phyloP scores from a whole-genome alignment of 345 rosid genomes.

The Lumnitzera racemosa region DNA sequence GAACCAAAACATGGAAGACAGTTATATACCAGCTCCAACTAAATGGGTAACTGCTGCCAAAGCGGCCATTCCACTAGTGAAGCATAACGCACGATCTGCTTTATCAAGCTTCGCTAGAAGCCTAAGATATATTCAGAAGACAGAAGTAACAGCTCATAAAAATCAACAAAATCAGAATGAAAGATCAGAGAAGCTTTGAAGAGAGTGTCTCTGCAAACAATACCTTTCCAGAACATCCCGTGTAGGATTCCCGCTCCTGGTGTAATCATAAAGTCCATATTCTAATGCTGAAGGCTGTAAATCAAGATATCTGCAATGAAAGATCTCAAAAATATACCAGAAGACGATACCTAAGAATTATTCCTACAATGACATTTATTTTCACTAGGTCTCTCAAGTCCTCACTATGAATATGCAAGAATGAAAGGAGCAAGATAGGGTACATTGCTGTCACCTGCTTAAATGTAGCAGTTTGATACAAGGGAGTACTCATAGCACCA shows the following conservation, averaged over 20 bases:
- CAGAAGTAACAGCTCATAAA: slow-evolving; percentile 1
- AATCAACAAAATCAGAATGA: neutral
- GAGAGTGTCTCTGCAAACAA: neutral
- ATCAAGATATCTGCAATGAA: neutral
- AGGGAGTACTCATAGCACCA: slow-evolving; percentile 75
- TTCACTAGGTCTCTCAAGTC: neutral
- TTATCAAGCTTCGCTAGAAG: slow-evolving; percentile 91
- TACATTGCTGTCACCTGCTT: slow-evolving; percentile 50
- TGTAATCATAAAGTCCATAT: slow-evolving; percentile 86
- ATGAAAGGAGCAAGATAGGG: neutral
- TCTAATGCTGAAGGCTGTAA: slow-evolving; percentile 71
- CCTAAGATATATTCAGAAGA: slow-evolving; percentile 25
- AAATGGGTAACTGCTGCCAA: slow-evolving; percentile 75
- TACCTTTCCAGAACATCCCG: slow-evolving; percentile 83
- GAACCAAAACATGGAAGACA: neutral
- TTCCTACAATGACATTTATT: neutral
- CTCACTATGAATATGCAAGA: neutral
- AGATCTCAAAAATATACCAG: neutral
- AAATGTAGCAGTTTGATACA: slow-evolving; percentile 91
- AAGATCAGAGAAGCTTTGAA: neutral
- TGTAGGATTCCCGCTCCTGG: slow-evolving; percentile 97
- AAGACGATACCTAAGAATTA: neutral
- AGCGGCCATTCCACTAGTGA: slow-evolving; percentile 99
- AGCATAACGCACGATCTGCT: slow-evolving; percentile 94
- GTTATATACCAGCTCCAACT: slow-evolving; percentile 44